Conservation (phyloP, 2,329 filamentous ascomycete species). For the Paracoccidioides lutzii region DNA sequence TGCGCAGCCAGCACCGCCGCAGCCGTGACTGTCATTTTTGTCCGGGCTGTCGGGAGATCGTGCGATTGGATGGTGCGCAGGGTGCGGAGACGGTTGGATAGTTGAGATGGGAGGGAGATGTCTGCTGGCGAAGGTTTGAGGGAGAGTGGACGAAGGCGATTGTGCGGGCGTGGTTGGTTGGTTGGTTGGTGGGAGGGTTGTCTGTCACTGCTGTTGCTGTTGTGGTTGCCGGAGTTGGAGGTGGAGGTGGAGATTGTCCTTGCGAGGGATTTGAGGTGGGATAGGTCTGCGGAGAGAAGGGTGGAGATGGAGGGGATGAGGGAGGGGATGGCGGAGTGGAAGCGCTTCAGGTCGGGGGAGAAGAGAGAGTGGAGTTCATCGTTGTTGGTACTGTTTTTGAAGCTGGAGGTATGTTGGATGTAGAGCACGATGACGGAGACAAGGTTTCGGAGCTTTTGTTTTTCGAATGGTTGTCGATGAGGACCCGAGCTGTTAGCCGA, state of each 20-base stretch:
- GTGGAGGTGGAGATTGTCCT: not conserved
- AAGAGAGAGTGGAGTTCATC: slow-evolving; percentile 18
- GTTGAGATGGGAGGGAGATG: slow-evolving; percentile 16
- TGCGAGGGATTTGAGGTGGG: slow-evolving; percentile 6
- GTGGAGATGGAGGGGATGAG: slow-evolving; percentile 6
- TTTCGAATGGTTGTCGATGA: not conserved
- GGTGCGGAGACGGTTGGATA: slow-evolving; percentile 17
- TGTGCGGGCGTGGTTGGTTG: slow-evolving; percentile 3
- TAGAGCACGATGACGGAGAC: slow-evolving; percentile 27
- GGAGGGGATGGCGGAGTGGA: slow-evolving; percentile 16
- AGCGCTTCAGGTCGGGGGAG: slow-evolving; percentile 23
- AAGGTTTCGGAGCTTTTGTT: slow-evolving; percentile 22
- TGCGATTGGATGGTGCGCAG: slow-evolving; percentile 22
- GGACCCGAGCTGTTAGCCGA: not conserved
- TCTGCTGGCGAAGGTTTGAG: not conserved
- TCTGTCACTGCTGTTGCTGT: not conserved
- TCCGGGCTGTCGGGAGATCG: slow-evolving; percentile 22
- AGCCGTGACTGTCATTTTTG: slow-evolving; percentile 24
- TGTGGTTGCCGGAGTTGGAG: not conserved
- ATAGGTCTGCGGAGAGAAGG: slow-evolving; percentile 5
- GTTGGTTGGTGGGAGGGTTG: not conserved
- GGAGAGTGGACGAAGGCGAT: slow-evolving; percentile 3
- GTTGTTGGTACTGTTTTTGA: slow-evolving; percentile 6
- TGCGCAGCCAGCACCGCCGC: slow-evolving; percentile 22
- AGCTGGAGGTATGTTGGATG: slow-evolving; percentile 17